Evolutionary conservation across 139 green algal genomes (phyloP).

Genomic region (Pseudopediastrum boryanum): DNA sequence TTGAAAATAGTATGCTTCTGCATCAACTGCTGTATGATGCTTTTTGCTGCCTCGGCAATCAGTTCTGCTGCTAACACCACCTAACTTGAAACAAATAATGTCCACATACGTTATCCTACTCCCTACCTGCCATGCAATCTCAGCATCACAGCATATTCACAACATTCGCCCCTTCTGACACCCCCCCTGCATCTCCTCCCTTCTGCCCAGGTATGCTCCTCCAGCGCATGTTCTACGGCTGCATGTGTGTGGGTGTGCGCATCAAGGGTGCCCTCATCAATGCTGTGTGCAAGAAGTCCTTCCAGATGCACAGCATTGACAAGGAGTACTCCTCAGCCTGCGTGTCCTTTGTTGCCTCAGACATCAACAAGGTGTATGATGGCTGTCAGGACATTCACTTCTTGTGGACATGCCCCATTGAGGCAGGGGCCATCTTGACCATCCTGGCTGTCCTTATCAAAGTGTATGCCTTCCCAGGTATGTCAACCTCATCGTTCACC

Average conservation of each 20-base stretch:
- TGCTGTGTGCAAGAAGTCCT: constrained; percentile 56
- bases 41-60: background rate
- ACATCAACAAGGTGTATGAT: constrained; percentile 57
- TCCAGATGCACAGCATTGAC: constrained; percentile 49
- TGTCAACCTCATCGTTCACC: no score
- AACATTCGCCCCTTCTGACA: no score
- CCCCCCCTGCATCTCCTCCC: background rate
- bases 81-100: background rate
- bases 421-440: constrained; percentile 56
- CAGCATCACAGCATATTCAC: no score
- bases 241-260: constrained; percentile 51
- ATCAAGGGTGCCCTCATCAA: constrained; percentile 51
- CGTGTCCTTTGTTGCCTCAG: constrained; percentile 56
- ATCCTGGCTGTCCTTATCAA: constrained; percentile 52
- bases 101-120: background rate
- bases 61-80: background rate
- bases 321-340: constrained; percentile 46
- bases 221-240: constrained; percentile 65
- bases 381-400: constrained; percentile 64
- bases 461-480: constrained; percentile 33
- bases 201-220: constrained; percentile 45
- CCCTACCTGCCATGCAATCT: no score
- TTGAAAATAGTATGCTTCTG: no score
- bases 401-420: constrained; percentile 61
- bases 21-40: no score